Conservation (phyloP, 495 filamentous ascomycete species). For the Aspergillus wentii region DNA sequence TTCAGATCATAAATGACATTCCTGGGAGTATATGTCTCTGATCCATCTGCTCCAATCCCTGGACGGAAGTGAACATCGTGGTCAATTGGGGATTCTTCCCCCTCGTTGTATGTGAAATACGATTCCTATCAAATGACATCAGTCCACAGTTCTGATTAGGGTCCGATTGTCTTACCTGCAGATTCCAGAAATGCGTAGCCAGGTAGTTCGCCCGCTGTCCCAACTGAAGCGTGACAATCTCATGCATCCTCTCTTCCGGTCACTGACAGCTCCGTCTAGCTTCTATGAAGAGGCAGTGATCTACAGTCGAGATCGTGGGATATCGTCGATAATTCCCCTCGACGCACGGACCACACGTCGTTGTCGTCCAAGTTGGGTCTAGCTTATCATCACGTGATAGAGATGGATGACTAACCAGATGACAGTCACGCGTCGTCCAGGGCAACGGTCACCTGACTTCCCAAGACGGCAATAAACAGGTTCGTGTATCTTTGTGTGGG, state of each 20-base stretch:
- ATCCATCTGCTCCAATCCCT: conserved; percentile 70
- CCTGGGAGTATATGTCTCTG: conserved; percentile 88
- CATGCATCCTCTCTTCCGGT: conserved; percentile 62
- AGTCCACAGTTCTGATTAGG: too few relatives aligned
- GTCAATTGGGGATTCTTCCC: conserved; percentile 67
- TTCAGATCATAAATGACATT: conserved; percentile 95
- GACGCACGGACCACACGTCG: conserved; percentile 6
- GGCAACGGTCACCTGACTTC: conserved; percentile 36
- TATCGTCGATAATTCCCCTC: too few relatives aligned
- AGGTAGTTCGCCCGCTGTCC: conserved; percentile 91
- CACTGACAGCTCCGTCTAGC: not conserved
- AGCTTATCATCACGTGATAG: too few relatives aligned
- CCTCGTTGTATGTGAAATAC: conserved; percentile 84
- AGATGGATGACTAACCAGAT: not conserved
- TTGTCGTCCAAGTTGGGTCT: conserved; percentile 4
- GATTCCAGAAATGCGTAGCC: conserved; percentile 98
- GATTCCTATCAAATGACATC: conserved; percentile 69
- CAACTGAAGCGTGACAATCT: conserved; percentile 91
- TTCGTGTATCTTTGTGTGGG: conserved; percentile 14
- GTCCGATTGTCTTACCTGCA: conserved; percentile 66
- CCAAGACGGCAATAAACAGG: conserved; percentile 31
- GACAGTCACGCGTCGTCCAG: conserved; percentile 17
- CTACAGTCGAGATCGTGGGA: too few relatives aligned
- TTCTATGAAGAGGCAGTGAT: conserved; percentile 3
- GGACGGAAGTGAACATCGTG: conserved; percentile 91